Evolutionary conservation across 1,139 yeast species (phyloP), one percentile per base, ranked within the genome.

Genomic region (Candida buenavistaensis): DNA sequence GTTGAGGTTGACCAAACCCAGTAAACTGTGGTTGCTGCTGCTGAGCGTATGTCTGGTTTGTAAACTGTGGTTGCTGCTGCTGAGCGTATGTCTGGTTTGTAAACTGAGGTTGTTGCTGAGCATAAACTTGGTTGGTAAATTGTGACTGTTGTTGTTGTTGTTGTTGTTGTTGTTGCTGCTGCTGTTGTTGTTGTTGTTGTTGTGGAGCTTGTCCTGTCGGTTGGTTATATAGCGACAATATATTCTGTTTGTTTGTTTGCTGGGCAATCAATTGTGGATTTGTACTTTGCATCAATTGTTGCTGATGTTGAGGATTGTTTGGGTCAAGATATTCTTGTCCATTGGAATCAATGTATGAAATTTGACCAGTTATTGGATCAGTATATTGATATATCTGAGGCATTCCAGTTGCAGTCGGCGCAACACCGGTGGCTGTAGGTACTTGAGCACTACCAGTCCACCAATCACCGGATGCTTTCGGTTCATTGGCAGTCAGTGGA

Each of bases 261-360:
- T 70, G 78, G 4, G 68, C 68, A 9, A 57, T 44, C 37, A 62
- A 52, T 41, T 64, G 73, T 7, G 74, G 74, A 40, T 64, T 67
- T 13, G 57, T 52, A 45, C 72, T 77, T 43, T 65, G 75, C 41
- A 56, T 54, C 38, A 73, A 59, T 45, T 68, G 59, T 43, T 72
- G 75, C 46, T 76, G 81, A 45, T 74, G 80, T 39, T 66, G 70
- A 3, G 75, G 75, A 39, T 75, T 79, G 36, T 49, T 63, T 11
- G 80, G 78, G 50, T 76, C 82, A 45, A 76, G 56, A 44, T 77
- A 77, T 48, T 76, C 80, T 50, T 78, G 82, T 2, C 82, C 82
- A 40, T 71, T 74, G 3, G 70, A 56, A 48, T 80, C 86, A 30
- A 80, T 67, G 45, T 79, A 77, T 29, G 75, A 74, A n/a, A 78